Conservation (phyloP, 495 filamentous ascomycete species). For the Lepraria neglecta region DNA sequence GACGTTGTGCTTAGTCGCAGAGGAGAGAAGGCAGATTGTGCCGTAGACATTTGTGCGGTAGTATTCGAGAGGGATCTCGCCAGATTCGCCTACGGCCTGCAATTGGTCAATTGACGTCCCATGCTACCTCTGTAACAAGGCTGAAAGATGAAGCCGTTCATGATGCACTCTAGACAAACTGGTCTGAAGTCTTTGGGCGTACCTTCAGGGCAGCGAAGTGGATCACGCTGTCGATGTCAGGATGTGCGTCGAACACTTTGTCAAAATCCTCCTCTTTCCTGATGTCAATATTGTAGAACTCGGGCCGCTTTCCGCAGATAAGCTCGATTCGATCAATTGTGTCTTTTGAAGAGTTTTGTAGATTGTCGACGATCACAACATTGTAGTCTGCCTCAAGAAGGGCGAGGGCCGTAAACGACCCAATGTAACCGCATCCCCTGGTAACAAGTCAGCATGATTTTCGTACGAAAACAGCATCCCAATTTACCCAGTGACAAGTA, state of each 20-base stretch:
- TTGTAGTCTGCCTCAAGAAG: constrained; percentile 92
- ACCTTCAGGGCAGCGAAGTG: constrained; percentile 98
- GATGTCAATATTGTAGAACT: constrained; percentile 80
- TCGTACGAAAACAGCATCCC: neutral
- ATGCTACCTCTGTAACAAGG: neutral
- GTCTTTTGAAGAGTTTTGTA: constrained; percentile 91
- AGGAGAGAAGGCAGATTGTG: constrained; percentile 76
- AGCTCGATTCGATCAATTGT: constrained; percentile 88
- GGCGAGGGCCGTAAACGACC: constrained; percentile 89
- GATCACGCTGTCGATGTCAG: constrained; percentile 93
- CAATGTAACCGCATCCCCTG: constrained; percentile 98
- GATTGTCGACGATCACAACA: constrained; percentile 89
- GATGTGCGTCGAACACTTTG: constrained; percentile 81
- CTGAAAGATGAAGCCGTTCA: neutral
- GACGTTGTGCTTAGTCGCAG: constrained; percentile 84
- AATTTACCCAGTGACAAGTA: constrained; percentile 85
- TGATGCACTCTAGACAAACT: neutral
- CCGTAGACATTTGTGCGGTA: constrained; percentile 95
- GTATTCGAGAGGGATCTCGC: constrained; percentile 94
- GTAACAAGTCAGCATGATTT: constrained; percentile 14
- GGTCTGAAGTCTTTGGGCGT: constrained; percentile 26
- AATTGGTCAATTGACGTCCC: constrained; percentile 1
- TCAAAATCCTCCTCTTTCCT: constrained; percentile 78
- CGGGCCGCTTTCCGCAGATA: constrained; percentile 81
- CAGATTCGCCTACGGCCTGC: constrained; percentile 92